These are phyloP conservation scores for Hysterangium stoloniferum DNA, from an alignment of 768 basidiomycete genomes.

Conservation along the genomic window DNA sequence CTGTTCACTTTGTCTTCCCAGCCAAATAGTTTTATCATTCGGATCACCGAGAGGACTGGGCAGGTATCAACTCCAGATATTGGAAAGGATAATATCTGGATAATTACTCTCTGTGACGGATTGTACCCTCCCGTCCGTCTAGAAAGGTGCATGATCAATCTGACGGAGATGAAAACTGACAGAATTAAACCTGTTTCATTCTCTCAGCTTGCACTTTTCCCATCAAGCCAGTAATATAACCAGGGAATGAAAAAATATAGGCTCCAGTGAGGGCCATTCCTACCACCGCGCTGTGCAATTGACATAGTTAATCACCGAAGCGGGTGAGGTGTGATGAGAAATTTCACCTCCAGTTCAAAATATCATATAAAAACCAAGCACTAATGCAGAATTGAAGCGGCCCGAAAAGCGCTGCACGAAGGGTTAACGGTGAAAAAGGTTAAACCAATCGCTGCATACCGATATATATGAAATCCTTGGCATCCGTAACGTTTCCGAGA, in stretches of 20 bases:
- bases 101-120: not conserved
- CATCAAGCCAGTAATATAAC: constrained; percentile 40
- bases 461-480: constrained; percentile 26
- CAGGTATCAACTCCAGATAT: not conserved
- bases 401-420: constrained; percentile 26
- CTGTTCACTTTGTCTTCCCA: constrained; percentile 40
- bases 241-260: constrained; percentile 49
- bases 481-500: constrained; percentile 30
- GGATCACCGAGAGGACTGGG: constrained; percentile 44
- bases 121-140: constrained; percentile 36
- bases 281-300: constrained; percentile 31
- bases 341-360: constrained; percentile 43
- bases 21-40: constrained; percentile 66
- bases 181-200: constrained; percentile 36
- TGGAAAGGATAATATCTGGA: not conserved
- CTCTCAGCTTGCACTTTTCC: constrained; percentile 39
- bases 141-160: not conserved
- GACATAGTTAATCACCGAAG: not conserved
- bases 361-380: constrained; percentile 33
- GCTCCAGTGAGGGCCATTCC: constrained; percentile 48
- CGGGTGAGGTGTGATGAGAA: not conserved
- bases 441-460: constrained; percentile 22
- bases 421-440: constrained; percentile 25
- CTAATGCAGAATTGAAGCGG: constrained; percentile 36
- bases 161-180: not conserved